Evolutionary conservation across 208 protist species (phyloP).

Genomic region (Trichomonas tenax): DNA sequence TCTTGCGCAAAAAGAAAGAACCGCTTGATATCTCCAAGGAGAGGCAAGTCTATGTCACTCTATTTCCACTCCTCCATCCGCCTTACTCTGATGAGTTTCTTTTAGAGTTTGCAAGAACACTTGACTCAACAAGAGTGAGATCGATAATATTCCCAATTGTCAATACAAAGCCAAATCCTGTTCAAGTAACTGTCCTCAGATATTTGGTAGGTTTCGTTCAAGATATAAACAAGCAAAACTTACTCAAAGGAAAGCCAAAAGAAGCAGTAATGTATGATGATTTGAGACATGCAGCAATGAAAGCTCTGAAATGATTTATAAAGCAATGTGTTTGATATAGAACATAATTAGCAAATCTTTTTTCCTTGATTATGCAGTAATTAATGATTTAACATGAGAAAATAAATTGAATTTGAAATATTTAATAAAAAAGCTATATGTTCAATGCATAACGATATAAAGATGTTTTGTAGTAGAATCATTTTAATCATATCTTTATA

Average conservation of each 20-base stretch:
- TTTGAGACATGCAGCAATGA: not conserved
- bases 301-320: not conserved
- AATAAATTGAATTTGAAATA: too few relatives aligned
- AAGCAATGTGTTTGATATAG: too few relatives aligned
- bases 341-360: too few relatives aligned
- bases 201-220: not conserved
- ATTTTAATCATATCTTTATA: too few relatives aligned
- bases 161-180: not conserved
- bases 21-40: not conserved
- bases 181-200: not conserved
- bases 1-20: not conserved
- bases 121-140: not conserved
- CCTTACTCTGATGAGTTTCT: not conserved
- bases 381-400: too few relatives aligned
- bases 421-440: too few relatives aligned
- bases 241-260: not conserved
- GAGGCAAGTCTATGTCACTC: not conserved
- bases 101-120: not conserved
- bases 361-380: too few relatives aligned
- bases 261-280: not conserved
- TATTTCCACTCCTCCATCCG: not conserved
- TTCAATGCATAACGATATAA: too few relatives aligned
- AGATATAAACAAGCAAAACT: not conserved
- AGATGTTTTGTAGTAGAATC: too few relatives aligned
- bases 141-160: not conserved